Percentiles rank a stretch among this genome's conserved stretches.
phyloP scores from a whole-genome alignment of 2,329 filamentous ascomycete genomes.

The Talaromyces sp. region DNA sequence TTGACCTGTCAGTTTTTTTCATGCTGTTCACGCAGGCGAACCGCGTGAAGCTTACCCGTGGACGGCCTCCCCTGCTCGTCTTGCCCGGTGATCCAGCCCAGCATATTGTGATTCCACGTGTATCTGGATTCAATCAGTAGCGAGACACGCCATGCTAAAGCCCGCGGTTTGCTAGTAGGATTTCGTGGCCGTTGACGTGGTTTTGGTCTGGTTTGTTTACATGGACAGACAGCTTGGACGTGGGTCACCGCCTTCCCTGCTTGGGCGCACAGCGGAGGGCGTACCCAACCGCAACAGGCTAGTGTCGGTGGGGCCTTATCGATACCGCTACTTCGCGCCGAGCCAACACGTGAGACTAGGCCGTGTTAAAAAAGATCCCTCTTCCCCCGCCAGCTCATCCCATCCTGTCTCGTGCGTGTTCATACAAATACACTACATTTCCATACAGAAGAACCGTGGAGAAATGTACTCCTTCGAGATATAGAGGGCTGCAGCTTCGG shows the following conservation, averaged over 20 bases:
- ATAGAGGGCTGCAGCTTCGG: constrained; percentile 40
- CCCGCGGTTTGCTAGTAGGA: constrained; percentile 4
- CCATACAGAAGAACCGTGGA: constrained; percentile 5
- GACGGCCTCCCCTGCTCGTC: constrained; percentile 22
- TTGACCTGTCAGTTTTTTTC: constrained; percentile 11
- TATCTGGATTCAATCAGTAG: neutral
- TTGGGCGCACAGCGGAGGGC: constrained; percentile 1
- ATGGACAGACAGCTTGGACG: neutral
- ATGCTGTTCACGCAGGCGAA: neutral
- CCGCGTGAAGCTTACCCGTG: constrained; percentile 18
- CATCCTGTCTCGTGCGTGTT: neutral
- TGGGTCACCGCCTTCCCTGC: constrained; percentile 11
- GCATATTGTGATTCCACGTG: constrained; percentile 18
- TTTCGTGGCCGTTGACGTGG: constrained; percentile 20
- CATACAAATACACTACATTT: neutral
- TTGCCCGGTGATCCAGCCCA: constrained; percentile 30
- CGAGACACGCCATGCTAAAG: neutral
- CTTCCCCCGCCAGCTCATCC: neutral
- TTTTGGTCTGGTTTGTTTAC: constrained; percentile 30
- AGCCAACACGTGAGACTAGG: neutral
- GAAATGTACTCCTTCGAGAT: constrained; percentile 24
- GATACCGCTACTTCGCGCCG: constrained; percentile 12
- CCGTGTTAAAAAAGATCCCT: neutral
- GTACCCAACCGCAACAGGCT: constrained; percentile 1
- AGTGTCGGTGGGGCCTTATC: constrained; percentile 9